phyloP scores from a whole-genome alignment of 805 yeast genomes.

The Jamesozyma rosinii region DNA sequence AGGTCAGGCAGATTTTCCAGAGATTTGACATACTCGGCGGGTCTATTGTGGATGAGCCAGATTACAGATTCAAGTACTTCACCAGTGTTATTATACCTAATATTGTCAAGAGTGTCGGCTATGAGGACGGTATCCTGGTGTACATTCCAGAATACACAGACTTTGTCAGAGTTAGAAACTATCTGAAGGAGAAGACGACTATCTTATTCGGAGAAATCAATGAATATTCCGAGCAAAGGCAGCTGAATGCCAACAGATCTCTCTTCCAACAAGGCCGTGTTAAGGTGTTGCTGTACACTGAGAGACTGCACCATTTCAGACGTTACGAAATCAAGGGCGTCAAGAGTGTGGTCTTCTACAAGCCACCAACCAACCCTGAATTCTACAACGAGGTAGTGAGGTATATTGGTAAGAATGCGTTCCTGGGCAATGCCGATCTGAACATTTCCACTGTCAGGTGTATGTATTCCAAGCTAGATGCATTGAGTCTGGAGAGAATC shows the following conservation, averaged over 20 bases:
- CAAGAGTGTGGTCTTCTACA: slow-evolving; percentile 71
- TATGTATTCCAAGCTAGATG: slow-evolving; percentile 72
- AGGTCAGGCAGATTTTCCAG: slow-evolving; percentile 58
- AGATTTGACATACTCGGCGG: slow-evolving; percentile 48
- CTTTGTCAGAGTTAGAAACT: slow-evolving; percentile 66
- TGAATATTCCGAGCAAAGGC: slow-evolving; percentile 73
- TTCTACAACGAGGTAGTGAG: slow-evolving; percentile 72
- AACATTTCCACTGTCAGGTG: slow-evolving; percentile 50
- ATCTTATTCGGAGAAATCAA: slow-evolving; percentile 62
- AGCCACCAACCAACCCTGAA: slow-evolving; percentile 72
- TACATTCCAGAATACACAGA: slow-evolving; percentile 84
- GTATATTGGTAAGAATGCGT: slow-evolving; percentile 52
- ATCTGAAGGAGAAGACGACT: slow-evolving; percentile 47
- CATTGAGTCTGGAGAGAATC: slow-evolving; percentile 64
- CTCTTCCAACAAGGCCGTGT: slow-evolving; percentile 53
- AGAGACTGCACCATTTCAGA: slow-evolving; percentile 86
- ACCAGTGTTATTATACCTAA: slow-evolving; percentile 66
- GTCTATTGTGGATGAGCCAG: slow-evolving; percentile 59
- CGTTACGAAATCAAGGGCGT: slow-evolving; percentile 81
- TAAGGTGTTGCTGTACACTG: slow-evolving; percentile 79
- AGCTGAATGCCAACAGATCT: slow-evolving; percentile 61
- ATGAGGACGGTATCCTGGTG: slow-evolving; percentile 65
- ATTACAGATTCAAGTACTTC: slow-evolving; percentile 73
- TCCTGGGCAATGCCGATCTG: slow-evolving; percentile 44
- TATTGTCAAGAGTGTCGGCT: slow-evolving; percentile 48